Percentiles rank a stretch among this genome's conserved stretches.
Conservation (phyloP, 2,329 filamentous ascomycete genomes). For the Fonsecaea monophora region DNA sequence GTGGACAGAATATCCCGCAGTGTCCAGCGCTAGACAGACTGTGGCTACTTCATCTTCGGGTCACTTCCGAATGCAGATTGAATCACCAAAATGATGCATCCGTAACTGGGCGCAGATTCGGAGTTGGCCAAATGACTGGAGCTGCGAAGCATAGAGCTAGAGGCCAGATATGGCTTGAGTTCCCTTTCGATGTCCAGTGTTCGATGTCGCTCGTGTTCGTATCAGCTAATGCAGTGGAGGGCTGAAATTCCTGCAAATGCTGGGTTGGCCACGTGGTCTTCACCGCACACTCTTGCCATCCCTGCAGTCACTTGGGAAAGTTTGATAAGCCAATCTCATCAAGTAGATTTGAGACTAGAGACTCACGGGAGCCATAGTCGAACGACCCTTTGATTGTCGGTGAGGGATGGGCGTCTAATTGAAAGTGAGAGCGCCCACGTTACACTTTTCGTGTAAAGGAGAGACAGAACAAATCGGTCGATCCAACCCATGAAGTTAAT, state of each 20-base stretch:
- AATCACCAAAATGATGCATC: neutral
- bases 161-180: neutral
- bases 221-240: neutral
- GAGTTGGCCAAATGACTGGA: neutral
- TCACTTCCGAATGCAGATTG: neutral
- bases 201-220: neutral
- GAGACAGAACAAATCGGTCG: neutral
- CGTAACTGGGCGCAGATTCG: neutral
- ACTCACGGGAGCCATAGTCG: neutral
- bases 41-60: neutral
- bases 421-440: neutral
- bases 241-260: neutral
- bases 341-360: neutral
- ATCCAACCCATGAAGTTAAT: neutral
- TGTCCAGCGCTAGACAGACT: neutral
- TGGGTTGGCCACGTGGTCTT: neutral
- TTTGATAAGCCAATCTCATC: neutral
- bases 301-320: neutral
- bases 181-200: neutral
- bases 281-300: neutral
- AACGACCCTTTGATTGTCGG: neutral
- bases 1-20: neutral
- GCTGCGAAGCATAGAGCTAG: neutral
- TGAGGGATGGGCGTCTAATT: slow-evolving; percentile 1
- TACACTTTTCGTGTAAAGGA: neutral